Percentiles rank a stretch among this genome's conserved stretches.
Evolutionary conservation across 352 stramenopile genomes (phyloP).

Genomic region (Pythium biforme): DNA sequence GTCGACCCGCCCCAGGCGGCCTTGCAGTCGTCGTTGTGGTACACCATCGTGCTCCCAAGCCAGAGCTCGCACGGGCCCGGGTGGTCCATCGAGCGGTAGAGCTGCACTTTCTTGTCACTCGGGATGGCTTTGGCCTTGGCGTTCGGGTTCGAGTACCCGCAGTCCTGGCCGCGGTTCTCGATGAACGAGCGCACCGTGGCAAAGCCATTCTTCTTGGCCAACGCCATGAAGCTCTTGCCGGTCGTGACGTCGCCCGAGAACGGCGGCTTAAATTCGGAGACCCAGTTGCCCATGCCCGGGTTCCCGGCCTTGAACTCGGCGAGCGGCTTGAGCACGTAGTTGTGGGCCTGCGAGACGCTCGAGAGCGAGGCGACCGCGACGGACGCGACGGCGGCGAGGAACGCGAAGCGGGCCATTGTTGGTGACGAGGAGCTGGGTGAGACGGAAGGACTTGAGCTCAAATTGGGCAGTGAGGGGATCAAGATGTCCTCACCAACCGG

Average conservation of each 20-base stretch:
- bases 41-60: constrained; percentile 19
- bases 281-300: constrained; percentile 17
- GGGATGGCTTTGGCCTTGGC: constrained; percentile 20
- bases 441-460: neutral
- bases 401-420: constrained; percentile 12
- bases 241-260: constrained; percentile 15
- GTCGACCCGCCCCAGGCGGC: neutral
- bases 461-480: neutral
- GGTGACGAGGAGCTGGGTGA: neutral
- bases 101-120: constrained; percentile 13
- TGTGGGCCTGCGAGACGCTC: constrained; percentile 15
- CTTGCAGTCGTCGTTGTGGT: constrained; percentile 28
- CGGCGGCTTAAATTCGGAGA: constrained; percentile 20
- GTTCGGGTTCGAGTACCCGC: constrained; percentile 22
- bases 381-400: neutral
- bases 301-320: constrained; percentile 19
- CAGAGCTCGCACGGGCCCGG: constrained; percentile 22
- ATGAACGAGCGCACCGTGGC: constrained; percentile 15
- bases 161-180: constrained; percentile 20
- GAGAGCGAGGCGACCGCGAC: neutral
- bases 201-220: constrained; percentile 13
- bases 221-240: constrained; percentile 4
- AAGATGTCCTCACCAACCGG: no score
- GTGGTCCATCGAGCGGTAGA: constrained; percentile 23
- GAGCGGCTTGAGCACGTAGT: constrained; percentile 20